These are phyloP conservation scores for Podaxis rugospora DNA, from an alignment of 768 basidiomycete genomes.

Conservation along the genomic window DNA sequence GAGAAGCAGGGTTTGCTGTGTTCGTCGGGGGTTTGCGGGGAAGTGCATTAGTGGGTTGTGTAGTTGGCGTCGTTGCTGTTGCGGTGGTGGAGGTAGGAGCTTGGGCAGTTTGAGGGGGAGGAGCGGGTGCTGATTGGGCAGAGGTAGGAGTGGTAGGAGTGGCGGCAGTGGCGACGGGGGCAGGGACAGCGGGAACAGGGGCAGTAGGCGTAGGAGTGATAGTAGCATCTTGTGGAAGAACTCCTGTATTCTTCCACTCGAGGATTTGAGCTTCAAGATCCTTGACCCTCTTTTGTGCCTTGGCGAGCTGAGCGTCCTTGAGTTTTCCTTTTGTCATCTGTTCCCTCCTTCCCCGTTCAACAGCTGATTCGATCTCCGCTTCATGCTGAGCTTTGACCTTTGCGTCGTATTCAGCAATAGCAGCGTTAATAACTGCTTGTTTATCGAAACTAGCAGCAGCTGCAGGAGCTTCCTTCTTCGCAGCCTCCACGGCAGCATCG, in stretches of 20 bases:
- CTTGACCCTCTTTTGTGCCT: constrained; percentile 57
- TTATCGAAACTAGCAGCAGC: constrained; percentile 22
- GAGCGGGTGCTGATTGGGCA: constrained; percentile 11
- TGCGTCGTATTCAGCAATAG: constrained; percentile 47
- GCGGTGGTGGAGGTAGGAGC: constrained; percentile 17
- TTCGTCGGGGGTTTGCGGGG: not conserved
- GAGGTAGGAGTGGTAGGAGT: constrained; percentile 14
- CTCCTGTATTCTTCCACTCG: constrained; percentile 49
- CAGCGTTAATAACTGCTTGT: constrained; percentile 40
- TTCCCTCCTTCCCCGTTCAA: constrained; percentile 69
- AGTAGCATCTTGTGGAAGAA: constrained; percentile 35
- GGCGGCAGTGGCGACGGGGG: constrained; percentile 10
- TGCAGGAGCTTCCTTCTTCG: constrained; percentile 28
- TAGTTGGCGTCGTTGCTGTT: constrained; percentile 13
- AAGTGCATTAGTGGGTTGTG: not conserved
- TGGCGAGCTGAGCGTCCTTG: constrained; percentile 68
- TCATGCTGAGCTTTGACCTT: constrained; percentile 41
- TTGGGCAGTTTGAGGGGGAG: constrained; percentile 13
- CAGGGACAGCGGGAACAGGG: constrained; percentile 12
- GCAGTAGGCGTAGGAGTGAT: constrained; percentile 16
- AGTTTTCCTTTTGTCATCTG: constrained; percentile 55
- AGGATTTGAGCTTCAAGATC: constrained; percentile 62
- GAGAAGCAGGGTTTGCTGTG: not conserved
- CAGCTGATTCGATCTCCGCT: constrained; percentile 57
- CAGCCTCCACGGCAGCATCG: constrained; percentile 39